phyloP scores from a whole-genome alignment of 139 green algal genomes.

The Micractinium sp. region DNA sequence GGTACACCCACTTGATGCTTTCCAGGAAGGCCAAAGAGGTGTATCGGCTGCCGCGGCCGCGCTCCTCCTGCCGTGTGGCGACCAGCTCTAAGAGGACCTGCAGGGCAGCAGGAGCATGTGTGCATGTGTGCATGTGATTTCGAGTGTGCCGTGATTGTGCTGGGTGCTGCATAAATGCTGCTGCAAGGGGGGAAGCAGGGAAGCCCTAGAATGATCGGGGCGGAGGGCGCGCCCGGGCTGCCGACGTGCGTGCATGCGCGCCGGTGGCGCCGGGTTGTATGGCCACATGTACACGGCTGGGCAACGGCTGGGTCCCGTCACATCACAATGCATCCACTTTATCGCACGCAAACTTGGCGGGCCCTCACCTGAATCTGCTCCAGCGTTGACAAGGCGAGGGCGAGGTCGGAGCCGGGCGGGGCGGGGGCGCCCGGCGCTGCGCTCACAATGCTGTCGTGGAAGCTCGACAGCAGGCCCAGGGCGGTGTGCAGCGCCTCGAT shows the following conservation, averaged over 20 bases:
- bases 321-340: too few species aligned
- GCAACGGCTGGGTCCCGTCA: too few species aligned
- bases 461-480: constrained; percentile 46
- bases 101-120: too few species aligned
- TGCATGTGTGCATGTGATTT: not conserved
- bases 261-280: too few species aligned
- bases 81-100: constrained; percentile 62
- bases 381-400: constrained; percentile 42
- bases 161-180: too few species aligned
- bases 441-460: constrained; percentile 53
- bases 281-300: too few species aligned
- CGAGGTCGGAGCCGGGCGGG: constrained; percentile 23
- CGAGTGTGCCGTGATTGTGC: too few species aligned
- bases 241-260: too few species aligned
- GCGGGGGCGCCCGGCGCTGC: not conserved
- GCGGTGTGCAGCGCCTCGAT: constrained; percentile 54
- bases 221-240: too few species aligned
- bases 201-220: too few species aligned
- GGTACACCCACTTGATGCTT: constrained; percentile 50
- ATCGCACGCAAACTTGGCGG: not conserved
- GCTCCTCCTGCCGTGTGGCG: constrained; percentile 18
- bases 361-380: constrained; percentile 40
- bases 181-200: too few species aligned
- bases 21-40: constrained; percentile 41
- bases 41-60: constrained; percentile 39